Evolutionary conservation across 345 rosid genomes (phyloP), one percentile per base, ranked within the genome.

Genomic region (Arabis hirsuta): DNA sequence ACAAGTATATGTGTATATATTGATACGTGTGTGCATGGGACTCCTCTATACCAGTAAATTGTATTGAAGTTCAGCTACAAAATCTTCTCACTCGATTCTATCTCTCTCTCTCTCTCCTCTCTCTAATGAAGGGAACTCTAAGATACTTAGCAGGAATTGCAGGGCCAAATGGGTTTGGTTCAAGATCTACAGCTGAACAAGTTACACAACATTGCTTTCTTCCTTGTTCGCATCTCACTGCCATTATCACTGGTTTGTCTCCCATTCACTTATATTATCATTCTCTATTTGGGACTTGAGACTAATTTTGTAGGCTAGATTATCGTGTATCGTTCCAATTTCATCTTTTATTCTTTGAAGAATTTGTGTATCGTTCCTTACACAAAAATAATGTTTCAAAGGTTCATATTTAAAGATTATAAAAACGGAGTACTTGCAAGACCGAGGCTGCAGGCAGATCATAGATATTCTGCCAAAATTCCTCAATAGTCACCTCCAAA

Each of bases 141-240:
- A 84, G 73, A 67, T 94, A 94, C 81, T 79, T 94, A 16, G 95
- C 97, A 45, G 97, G 97, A 57, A 84, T 88, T 73, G 92, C 95
- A 36, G 98, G 97, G n/a, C 90, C 98, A 12, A 94, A 95, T 66
- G 98, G 97, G 42, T 91, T 80, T 83, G 97, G 98, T 81, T 94
- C 98, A 10, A 89, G 83, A 51, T 81, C 98, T 20, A 91, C 97
- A 7, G 97, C 98, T 59, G 91, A 91, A 41, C 88, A 86, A 82
- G 97, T 91, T 66, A 82, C 90, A 24, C 74, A 77, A 41, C 72
- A 78, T 64, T 80, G 22, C 42, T 53, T 65, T 50, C 31, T 41
- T 1, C 9, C 64, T 43, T 69, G 80, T 62, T 55, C 77, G 66
- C 76, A 73, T 67, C 74, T 78, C 82, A 39, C 76, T 83, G 72